phyloP scores from a whole-genome alignment of 192 early-diverging fungal genomes.

The Powellomyces hirtus region DNA sequence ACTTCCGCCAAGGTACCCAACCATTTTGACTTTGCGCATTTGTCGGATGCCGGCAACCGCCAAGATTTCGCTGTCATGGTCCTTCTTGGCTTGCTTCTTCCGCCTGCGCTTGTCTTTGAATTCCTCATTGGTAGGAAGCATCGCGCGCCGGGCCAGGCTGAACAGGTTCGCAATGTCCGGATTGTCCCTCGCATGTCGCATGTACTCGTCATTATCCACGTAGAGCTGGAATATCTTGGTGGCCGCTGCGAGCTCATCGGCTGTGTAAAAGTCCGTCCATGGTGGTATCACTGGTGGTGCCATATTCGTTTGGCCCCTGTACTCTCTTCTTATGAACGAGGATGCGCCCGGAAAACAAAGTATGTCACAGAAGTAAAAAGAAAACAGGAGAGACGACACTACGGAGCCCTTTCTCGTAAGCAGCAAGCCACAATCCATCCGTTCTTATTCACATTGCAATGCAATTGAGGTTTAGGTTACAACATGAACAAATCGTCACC shows the following conservation, averaged over 20 bases:
- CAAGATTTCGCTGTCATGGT: conserved; percentile 34
- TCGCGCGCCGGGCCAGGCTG: conserved; percentile 13
- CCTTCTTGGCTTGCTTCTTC: conserved; percentile 17
- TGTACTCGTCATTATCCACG: conserved; percentile 30
- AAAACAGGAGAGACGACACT: too few species aligned
- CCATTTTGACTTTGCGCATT: conserved; percentile 45
- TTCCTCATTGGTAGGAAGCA: conserved; percentile 37
- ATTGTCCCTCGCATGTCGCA: conserved; percentile 32
- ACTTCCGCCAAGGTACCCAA: conserved; percentile 40
- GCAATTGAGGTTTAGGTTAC: too few species aligned
- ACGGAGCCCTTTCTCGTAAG: too few species aligned
- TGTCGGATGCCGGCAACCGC: conserved; percentile 38
- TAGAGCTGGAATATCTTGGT: conserved; percentile 39
- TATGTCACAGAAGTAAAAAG: too few species aligned
- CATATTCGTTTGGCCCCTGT: too few species aligned
- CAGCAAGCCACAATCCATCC: too few species aligned
- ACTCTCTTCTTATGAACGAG: too few species aligned
- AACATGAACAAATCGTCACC: too few species aligned
- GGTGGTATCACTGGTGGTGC: conserved; percentile 17
- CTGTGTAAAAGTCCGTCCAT: conserved; percentile 30
- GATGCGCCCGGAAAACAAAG: too few species aligned
- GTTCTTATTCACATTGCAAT: too few species aligned
- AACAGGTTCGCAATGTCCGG: conserved; percentile 24
- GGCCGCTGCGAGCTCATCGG: conserved; percentile 35
- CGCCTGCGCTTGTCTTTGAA: conserved; percentile 12